Evolutionary conservation across 2,329 filamentous ascomycete species (phyloP).

Genomic region (Neofusicoccum sp.): DNA sequence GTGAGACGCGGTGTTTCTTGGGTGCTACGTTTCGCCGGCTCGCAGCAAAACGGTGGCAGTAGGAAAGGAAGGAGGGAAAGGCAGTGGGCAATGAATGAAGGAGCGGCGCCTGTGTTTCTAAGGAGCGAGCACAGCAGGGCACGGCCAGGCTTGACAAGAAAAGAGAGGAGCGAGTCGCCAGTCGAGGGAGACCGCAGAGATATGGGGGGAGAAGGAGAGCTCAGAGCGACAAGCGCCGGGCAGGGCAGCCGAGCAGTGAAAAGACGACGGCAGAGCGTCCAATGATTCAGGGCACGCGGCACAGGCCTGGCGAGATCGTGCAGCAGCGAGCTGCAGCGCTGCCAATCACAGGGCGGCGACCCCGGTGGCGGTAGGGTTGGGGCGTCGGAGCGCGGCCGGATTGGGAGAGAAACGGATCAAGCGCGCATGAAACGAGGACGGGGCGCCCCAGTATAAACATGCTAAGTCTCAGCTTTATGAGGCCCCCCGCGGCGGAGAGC

Average conservation of each 20-base stretch:
- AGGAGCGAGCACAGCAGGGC: conserved; percentile 37
- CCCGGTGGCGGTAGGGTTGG: too few relatives aligned
- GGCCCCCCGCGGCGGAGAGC: not conserved
- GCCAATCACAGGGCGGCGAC: not conserved
- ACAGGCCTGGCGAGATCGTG: conserved; percentile 3
- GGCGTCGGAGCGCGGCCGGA: not conserved
- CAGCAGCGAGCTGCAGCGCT: not conserved
- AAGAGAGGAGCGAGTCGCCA: not conserved
- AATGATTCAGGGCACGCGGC: conserved; percentile 11
- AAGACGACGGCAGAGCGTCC: conserved; percentile 10
- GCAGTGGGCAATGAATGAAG: conserved; percentile 31
- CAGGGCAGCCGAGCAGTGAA: conserved; percentile 8
- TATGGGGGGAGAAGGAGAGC: conserved; percentile 24
- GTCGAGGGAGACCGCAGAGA: conserved; percentile 22
- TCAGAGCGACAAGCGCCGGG: conserved; percentile 10
- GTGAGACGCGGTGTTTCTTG: conserved; percentile 6
- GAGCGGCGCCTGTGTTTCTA: conserved; percentile 30
- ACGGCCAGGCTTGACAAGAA: conserved; percentile 3
- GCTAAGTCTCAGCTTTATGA: conserved; percentile 5
- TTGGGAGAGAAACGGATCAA: conserved; percentile 7
- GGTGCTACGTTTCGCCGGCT: conserved; percentile 26
- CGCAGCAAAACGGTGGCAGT: conserved; percentile 26
- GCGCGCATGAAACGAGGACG: not conserved
- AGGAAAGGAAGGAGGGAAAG: conserved; percentile 13
- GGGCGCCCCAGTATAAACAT: conserved; percentile 11